These are phyloP conservation scores for Sclerotinia trifoliorum DNA, from an alignment of 2,329 filamentous ascomycete species.

Conservation along the genomic window DNA sequence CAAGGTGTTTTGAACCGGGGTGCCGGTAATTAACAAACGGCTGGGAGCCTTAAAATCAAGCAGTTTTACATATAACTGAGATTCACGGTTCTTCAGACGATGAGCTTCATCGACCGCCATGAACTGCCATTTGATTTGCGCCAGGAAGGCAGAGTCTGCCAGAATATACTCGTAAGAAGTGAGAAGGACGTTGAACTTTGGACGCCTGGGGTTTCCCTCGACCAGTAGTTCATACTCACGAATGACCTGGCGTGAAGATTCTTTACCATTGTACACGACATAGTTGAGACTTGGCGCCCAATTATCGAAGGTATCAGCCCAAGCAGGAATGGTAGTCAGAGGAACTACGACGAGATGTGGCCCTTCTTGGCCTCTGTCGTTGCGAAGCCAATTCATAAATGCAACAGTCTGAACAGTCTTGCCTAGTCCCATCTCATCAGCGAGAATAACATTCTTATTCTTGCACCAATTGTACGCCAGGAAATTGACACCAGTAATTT, in stretches of 20 bases:
- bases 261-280: slow-evolving; percentile 91
- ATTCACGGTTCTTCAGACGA: slow-evolving; percentile 92
- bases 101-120: slow-evolving; percentile 96
- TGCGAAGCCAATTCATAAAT: slow-evolving; percentile 95
- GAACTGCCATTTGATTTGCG: slow-evolving; percentile 95
- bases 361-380: slow-evolving; percentile 84
- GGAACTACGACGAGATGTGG: slow-evolving; percentile 97
- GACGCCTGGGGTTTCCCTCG: slow-evolving; percentile 81
- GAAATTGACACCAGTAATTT: slow-evolving; percentile 92
- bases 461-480: slow-evolving; percentile 94
- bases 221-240: slow-evolving; percentile 85
- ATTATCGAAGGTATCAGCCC: slow-evolving; percentile 95
- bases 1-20: slow-evolving; percentile 94
- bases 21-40: slow-evolving; percentile 91
- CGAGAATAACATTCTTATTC: slow-evolving; percentile 92
- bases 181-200: slow-evolving; percentile 95
- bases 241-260: slow-evolving; percentile 81
- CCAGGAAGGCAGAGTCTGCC: slow-evolving; percentile 78
- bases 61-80: slow-evolving; percentile 84
- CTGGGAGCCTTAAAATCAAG: slow-evolving; percentile 84
- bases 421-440: slow-evolving; percentile 97
- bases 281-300: slow-evolving; percentile 98
- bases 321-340: slow-evolving; percentile 93
- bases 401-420: slow-evolving; percentile 98
- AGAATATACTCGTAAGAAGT: slow-evolving; percentile 98